Evolutionary conservation across 495 filamentous ascomycete genomes (phyloP), one percentile per base, ranked within the genome.

Genomic region (Penicillium pulvis): DNA sequence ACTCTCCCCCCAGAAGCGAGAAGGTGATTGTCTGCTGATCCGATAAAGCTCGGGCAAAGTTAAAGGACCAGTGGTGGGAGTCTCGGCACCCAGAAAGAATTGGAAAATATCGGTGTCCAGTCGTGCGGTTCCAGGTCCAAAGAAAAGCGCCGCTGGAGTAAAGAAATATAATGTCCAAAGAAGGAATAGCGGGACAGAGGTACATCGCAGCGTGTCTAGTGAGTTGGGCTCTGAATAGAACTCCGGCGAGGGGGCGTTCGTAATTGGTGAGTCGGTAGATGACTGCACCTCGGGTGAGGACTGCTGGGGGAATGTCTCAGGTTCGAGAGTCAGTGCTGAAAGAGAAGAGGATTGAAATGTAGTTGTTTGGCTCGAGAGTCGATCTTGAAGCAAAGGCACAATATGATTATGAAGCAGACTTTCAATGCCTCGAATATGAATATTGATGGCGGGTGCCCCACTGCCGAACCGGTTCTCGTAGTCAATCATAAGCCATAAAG

Each of bases 401-500:
- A 74, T 62, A 46, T 74, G 65, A 20, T 74, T 65, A 41, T 62
- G 58, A 14, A 74, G 60, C 16, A 74, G 55, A 14, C 52, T 68
- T 44, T 69, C 58, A 33, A 74, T 68, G 1, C 71, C 70, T 2
- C 63, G 57, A 26, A 74, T 71, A 43, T 72, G 71, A 7, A 74
- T 66, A 47, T 71, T 71, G 23, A 72, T 74, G 0, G 68, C 71
- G 10, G 70, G 23, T 4, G 56, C 62, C 17, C 70, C 71, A 11
- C 62, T 68, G 28, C 71, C 70, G 48, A 74, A 74, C 17, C 71
- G 62, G 44, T 72, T 68, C 46, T 74, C 71, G 23, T 74, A 74
- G 50, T 72, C 71, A 16, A 74, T 66, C 70, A 74, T 70, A 46
- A 72, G 47, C 70, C 70, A 74, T 12, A 74, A 36, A 0, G 71